Evolutionary conservation across 2,329 filamentous ascomycete species (phyloP).

Genomic region (Beauveria sp.): DNA sequence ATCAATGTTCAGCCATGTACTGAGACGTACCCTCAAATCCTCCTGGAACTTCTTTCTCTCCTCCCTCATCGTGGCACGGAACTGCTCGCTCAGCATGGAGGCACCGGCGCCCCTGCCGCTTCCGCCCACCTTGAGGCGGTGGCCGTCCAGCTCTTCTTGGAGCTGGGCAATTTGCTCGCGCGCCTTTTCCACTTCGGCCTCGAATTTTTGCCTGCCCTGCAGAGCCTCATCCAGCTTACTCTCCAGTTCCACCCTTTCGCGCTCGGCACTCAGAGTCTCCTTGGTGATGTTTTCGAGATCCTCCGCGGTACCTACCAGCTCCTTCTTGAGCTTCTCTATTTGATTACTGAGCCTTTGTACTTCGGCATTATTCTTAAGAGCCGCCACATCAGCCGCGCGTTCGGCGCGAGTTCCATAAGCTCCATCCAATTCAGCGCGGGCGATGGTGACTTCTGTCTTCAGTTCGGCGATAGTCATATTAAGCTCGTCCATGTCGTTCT

Average conservation of each 20-base stretch:
- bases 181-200: constrained; percentile 32
- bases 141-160: constrained; percentile 44
- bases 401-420: constrained; percentile 53
- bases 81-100: constrained; percentile 48
- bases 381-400: constrained; percentile 50
- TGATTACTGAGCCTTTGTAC: constrained; percentile 38
- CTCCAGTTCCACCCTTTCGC: constrained; percentile 41
- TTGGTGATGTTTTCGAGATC: constrained; percentile 47
- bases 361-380: constrained; percentile 41
- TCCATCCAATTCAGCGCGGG: constrained; percentile 54
- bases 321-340: constrained; percentile 41
- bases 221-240: constrained; percentile 33
- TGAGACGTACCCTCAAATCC: constrained; percentile 38
- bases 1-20: neutral
- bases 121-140: constrained; percentile 36
- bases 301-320: constrained; percentile 42
- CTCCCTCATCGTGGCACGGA: constrained; percentile 47
- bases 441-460: constrained; percentile 55
- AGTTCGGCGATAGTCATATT: constrained; percentile 48
- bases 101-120: constrained; percentile 34
- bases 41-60: constrained; percentile 51
- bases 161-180: constrained; percentile 32
- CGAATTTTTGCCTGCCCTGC: constrained; percentile 31
- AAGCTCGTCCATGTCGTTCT: constrained; percentile 42
- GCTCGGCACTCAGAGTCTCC: constrained; percentile 43